Evolutionary conservation across 1,139 yeast genomes (phyloP).

Genomic region (Yamadazyma membranifaciens): DNA sequence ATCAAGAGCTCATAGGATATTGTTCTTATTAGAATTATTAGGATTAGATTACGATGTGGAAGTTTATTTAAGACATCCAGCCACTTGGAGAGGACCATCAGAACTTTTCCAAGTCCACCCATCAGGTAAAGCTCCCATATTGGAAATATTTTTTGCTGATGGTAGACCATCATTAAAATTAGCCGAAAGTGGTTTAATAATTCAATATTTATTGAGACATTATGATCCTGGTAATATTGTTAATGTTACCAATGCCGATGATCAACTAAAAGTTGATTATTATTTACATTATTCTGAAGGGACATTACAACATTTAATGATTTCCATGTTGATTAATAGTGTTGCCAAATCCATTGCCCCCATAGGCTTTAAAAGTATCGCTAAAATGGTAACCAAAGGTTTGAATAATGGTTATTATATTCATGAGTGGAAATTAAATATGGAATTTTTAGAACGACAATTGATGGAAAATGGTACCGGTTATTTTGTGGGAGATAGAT

Average conservation of each 20-base stretch:
- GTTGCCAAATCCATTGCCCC: constrained; percentile 45
- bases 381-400: constrained; percentile 38
- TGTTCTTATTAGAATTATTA: constrained; percentile 40
- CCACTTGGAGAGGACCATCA: constrained; percentile 42
- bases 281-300: constrained; percentile 59
- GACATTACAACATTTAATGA: constrained; percentile 46
- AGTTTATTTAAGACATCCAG: constrained; percentile 41
- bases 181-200: constrained; percentile 49
- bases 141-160: constrained; percentile 46
- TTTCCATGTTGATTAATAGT: constrained; percentile 42
- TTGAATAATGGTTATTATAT: constrained; percentile 42
- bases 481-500: constrained; percentile 52
- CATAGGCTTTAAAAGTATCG: constrained; percentile 41
- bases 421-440: constrained; percentile 40
- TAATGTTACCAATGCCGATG: constrained; percentile 29
- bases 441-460: constrained; percentile 41
- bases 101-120: constrained; percentile 55
- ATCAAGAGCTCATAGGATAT: constrained; percentile 38
- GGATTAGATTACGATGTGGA: constrained; percentile 51
- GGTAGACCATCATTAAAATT: constrained; percentile 35
- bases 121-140: constrained; percentile 54
- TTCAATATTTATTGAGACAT: constrained; percentile 40
- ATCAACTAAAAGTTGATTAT: constrained; percentile 44
- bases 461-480: constrained; percentile 41
- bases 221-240: constrained; percentile 39